phyloP scores from a whole-genome alignment of 495 filamentous ascomycete species.

The Astrothelium macrocarpum region DNA sequence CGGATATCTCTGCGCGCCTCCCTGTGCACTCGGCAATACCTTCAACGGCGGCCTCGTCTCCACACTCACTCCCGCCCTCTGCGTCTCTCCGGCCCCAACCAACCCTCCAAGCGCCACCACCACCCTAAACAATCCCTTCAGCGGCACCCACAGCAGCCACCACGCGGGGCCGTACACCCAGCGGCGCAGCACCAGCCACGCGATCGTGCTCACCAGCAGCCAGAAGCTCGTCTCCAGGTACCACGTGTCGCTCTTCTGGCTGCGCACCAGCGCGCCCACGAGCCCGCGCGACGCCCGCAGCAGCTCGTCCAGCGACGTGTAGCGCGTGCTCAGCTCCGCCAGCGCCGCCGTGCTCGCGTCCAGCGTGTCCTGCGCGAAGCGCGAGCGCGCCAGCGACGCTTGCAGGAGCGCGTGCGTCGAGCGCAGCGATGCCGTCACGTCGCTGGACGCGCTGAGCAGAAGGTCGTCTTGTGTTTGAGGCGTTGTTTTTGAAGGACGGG shows the following conservation, averaged over 20 bases:
- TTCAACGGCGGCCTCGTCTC: constrained; percentile 21
- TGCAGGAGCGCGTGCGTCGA: constrained; percentile 79
- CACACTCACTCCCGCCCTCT: background rate
- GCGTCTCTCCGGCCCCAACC: background rate
- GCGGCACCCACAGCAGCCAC: constrained; percentile 75
- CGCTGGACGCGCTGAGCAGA: constrained; percentile 59
- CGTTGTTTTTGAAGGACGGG: background rate
- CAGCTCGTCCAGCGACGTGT: constrained; percentile 66
- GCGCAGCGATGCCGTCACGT: constrained; percentile 76
- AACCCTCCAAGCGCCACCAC: constrained; percentile 10
- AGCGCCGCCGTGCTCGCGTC: constrained; percentile 71
- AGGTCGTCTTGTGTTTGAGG: constrained; percentile 53
- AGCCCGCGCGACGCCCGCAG: constrained; percentile 63
- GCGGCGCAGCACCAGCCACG: constrained; percentile 77
- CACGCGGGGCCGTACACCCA: constrained; percentile 82
- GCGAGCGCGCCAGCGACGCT: constrained; percentile 67
- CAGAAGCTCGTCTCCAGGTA: constrained; percentile 85
- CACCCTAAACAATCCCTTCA: constrained; percentile 39
- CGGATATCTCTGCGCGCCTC: constrained; percentile 26
- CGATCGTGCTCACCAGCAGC: constrained; percentile 62
- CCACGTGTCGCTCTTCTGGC: constrained; percentile 93
- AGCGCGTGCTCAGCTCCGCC: constrained; percentile 64
- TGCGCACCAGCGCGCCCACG: constrained; percentile 66
- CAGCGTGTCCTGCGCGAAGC: constrained; percentile 82
- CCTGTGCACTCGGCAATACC: constrained; percentile 34